These are phyloP conservation scores for Clonostachys rhizophaga DNA, from an alignment of 2,329 filamentous ascomycete genomes.

Conservation along the genomic window DNA sequence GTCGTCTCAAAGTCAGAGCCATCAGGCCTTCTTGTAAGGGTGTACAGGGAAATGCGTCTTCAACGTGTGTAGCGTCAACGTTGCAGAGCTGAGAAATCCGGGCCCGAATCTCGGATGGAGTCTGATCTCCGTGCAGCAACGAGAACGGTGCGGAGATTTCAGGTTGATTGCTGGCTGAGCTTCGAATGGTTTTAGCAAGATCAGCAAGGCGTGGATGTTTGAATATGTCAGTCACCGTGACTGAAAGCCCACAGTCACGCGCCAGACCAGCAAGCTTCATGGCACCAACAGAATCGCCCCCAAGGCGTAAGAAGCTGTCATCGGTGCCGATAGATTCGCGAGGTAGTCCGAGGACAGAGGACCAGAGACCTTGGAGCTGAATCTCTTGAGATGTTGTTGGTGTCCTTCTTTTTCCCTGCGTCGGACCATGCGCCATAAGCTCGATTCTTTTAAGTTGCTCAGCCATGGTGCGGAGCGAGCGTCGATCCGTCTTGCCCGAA, in stretches of 20 bases:
- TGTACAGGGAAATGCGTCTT: constrained; percentile 6
- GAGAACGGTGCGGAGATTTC: no score
- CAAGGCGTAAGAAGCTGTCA: constrained; percentile 49
- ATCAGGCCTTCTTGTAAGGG: constrained; percentile 8
- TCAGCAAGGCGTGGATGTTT: constrained; percentile 1
- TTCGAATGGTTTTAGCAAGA: neutral
- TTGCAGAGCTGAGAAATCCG: no score
- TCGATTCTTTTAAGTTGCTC: neutral
- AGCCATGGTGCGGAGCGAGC: neutral
- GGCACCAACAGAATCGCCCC: constrained; percentile 47
- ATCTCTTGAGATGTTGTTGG: neutral
- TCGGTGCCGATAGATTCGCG: constrained; percentile 28
- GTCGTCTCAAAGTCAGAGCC: constrained; percentile 5
- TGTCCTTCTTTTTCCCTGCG: neutral
- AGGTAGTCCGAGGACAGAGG: neutral
- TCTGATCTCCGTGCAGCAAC: no score
- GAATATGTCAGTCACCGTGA: constrained; percentile 47
- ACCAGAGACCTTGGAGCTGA: neutral
- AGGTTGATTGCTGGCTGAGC: no score
- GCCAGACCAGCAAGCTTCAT: constrained; percentile 49
- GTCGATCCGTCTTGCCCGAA: neutral
- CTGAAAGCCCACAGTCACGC: constrained; percentile 29
- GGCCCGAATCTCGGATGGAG: no score
- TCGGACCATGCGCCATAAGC: neutral
- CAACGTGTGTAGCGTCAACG: neutral